A percentile compares a stretch with the other conserved stretches of the same genome.
Conservation (phyloP, 2,329 filamentous ascomycete genomes). For the Fusarium duplospermum region DNA sequence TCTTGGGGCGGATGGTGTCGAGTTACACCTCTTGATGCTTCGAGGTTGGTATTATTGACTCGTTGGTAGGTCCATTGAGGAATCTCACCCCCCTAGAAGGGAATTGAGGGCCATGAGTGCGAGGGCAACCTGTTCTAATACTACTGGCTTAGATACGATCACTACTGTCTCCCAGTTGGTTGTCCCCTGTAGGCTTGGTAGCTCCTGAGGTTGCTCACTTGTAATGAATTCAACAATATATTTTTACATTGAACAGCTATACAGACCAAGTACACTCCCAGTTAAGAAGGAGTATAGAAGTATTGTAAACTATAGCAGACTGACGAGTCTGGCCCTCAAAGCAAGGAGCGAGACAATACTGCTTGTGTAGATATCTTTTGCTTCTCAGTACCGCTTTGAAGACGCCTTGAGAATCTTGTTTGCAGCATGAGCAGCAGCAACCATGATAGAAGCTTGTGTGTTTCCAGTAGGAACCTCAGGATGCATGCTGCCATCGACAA, state of each 20-base stretch:
- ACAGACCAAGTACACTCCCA: neutral
- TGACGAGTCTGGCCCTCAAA: neutral
- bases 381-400: neutral
- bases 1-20: neutral
- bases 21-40: neutral
- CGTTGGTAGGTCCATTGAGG: neutral
- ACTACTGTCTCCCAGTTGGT: neutral
- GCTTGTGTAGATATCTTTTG: neutral
- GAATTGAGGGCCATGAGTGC: neutral
- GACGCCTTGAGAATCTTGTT: slow-evolving; percentile 34
- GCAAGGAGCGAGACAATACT: neutral
- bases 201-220: neutral
- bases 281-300: neutral
- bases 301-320: neutral
- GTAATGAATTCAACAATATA: neutral
- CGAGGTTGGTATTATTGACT: neutral
- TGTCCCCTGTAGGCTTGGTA: neutral
- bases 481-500: slow-evolving; percentile 48
- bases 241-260: neutral
- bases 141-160: neutral
- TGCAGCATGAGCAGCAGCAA: slow-evolving; percentile 41
- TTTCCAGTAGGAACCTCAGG: slow-evolving; percentile 46
- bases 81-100: neutral
- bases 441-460: slow-evolving; percentile 42
- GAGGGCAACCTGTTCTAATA: neutral